phyloP scores from a whole-genome alignment of 306 rosid species.

The Argentina anserina region DNA sequence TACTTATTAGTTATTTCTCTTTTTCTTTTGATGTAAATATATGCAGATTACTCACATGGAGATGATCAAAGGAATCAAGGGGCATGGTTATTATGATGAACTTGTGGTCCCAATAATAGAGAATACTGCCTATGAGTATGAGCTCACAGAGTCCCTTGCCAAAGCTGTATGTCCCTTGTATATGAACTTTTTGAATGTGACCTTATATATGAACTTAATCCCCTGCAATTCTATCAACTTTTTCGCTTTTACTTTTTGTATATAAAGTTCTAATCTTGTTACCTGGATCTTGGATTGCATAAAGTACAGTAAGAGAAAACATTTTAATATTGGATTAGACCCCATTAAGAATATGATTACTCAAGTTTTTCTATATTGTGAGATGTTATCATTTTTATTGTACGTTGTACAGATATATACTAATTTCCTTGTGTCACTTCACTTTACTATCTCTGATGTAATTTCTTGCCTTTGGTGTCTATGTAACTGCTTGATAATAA shows the following conservation, averaged over 20 bases:
- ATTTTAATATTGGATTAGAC: background rate
- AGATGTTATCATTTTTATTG: background rate
- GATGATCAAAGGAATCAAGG: constrained; percentile 98
- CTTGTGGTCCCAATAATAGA: constrained; percentile 93
- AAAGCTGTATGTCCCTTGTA: constrained; percentile 93
- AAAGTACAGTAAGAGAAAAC: constrained; percentile 3
- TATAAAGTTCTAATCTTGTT: background rate
- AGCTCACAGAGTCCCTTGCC: constrained; percentile 86
- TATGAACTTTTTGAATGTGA: too few relatives aligned
- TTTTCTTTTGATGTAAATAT: constrained; percentile 21
- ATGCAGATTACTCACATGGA: constrained; percentile 97
- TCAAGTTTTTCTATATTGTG: background rate
- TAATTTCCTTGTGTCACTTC: background rate
- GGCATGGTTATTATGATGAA: constrained; percentile 97
- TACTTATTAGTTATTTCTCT: background rate
- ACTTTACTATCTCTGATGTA: constrained; percentile 7
- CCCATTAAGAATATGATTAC: background rate
- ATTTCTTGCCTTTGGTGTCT: background rate
- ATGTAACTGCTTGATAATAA: background rate
- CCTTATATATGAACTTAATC: background rate
- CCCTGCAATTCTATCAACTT: background rate
- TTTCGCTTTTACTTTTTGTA: background rate
- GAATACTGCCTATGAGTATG: constrained; percentile 83
- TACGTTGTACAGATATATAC: background rate
- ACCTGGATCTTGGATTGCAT: background rate